Evolutionary conservation across 2,329 filamentous ascomycete species (phyloP).

Genomic region (Fusarium sambucinum): DNA sequence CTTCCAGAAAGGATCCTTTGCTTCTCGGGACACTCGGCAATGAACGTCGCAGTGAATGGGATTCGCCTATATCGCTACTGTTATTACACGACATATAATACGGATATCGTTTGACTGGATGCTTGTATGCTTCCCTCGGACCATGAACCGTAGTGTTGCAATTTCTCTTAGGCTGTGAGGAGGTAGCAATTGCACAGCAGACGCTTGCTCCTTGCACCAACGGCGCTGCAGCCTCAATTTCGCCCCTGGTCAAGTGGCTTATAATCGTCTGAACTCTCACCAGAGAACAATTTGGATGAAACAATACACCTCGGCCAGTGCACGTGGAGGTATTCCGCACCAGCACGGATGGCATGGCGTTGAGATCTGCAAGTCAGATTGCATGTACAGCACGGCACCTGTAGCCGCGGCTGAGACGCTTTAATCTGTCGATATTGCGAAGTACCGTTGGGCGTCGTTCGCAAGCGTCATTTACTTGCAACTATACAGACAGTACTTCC

Average conservation of each 20-base stretch:
- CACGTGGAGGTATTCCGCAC: constrained; percentile 3
- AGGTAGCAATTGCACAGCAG: not conserved
- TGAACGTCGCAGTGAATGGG: not conserved
- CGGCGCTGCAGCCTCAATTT: constrained; percentile 4
- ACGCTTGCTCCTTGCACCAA: constrained; percentile 1
- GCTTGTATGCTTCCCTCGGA: constrained; percentile 14
- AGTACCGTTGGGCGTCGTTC: not conserved
- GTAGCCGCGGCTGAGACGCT: constrained; percentile 7
- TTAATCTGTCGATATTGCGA: constrained; percentile 8
- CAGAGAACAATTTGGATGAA: constrained; percentile 22
- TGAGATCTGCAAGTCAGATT: constrained; percentile 11
- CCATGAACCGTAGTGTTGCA: not conserved
- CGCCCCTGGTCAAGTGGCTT: constrained; percentile 13
- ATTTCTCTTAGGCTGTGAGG: not conserved
- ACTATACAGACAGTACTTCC: not conserved
- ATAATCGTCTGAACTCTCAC: constrained; percentile 7
- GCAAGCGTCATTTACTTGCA: not conserved
- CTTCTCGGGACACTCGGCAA: constrained; percentile 22
- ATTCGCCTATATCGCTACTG: not conserved
- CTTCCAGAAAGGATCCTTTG: constrained; percentile 1
- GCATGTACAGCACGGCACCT: not conserved
- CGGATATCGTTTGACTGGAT: constrained; percentile 5
- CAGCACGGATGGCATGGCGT: constrained; percentile 16
- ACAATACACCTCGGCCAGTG: constrained; percentile 23
- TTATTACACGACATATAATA: not conserved